Evolutionary conservation across 306 rosid species (phyloP), one percentile per base, ranked within the genome.

Genomic region (Leucaena leucocephala): DNA sequence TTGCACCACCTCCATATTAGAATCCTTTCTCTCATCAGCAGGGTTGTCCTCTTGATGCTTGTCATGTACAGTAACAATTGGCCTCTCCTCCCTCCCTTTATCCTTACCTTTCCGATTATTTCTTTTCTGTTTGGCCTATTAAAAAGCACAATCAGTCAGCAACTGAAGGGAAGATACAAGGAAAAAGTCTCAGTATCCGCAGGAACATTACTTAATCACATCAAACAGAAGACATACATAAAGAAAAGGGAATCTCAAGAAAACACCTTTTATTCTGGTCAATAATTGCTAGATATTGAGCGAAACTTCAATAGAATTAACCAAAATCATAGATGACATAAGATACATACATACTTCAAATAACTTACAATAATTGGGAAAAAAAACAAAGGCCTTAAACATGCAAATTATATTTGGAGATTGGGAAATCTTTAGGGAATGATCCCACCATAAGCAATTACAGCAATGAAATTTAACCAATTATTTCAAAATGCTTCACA

Each of bases 101-200:
- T 93, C 98, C 88, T 90, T 93, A 68, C 91, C 94, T 85, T 93
- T 96, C 74, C 92, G 85, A 65, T 89, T 91, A 82, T 90, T 95
- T 76, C 92, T 87, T 82, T 91, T 96, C 75, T 96, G 98, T 87
- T 96, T 96, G 86, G 94, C 94, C 98, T 96, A 86, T 49, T 33
- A 5, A 11, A 12, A 61, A 61, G 68, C 70, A 65, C 21, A 52
- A 36, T 42, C 54, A 38, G 58, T 81, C 68, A 82, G 75, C 68
- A 46, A 76, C 27, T 75, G 35, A 82, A 75, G 43, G 36, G 11
- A 76, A 78, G 63, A 57, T 34, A 14, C 35, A 50, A 21, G 14
- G 64, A 58, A 22, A 21, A 58, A 9, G 39, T 45, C 17, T 57
- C 63, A 55, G 42, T 75, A 71, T 49, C 61, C 68, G 33, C 65